Evolutionary conservation across 176 grass and related monocot species (phyloP).

Genomic region (Phragmites australis): DNA sequence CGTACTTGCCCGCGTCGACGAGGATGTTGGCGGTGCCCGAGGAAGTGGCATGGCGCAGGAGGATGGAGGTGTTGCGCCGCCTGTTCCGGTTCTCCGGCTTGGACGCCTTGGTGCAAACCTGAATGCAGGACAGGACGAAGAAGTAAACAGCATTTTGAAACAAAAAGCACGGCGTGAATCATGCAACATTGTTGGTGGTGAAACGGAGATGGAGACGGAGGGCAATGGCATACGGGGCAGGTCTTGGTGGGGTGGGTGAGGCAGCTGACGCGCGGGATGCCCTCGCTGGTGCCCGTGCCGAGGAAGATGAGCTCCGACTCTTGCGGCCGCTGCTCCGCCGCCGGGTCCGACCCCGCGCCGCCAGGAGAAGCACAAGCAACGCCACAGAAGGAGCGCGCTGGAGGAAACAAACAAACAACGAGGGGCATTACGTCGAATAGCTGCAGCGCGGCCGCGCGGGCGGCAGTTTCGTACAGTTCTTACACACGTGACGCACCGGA

Average conservation of each 20-base stretch:
- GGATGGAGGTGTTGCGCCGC: constrained; percentile 84
- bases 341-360: background rate
- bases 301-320: constrained; percentile 90
- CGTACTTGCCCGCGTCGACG: constrained; percentile 90
- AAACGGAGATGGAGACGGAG: background rate
- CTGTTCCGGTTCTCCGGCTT: constrained; percentile 68
- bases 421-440: constrained; percentile 43
- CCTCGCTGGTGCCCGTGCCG: constrained; percentile 92
- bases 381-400: constrained; percentile 33
- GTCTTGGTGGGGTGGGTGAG: constrained; percentile 68
- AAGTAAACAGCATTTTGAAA: constrained; percentile 24
- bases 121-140: constrained; percentile 17
- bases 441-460: background rate
- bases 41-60: constrained; percentile 60
- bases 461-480: background rate
- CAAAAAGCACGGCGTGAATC: background rate
- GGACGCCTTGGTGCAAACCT: constrained; percentile 77
- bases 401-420: background rate
- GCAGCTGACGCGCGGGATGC: constrained; percentile 91
- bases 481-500: constrained; percentile 2
- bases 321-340: background rate
- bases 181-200: background rate
- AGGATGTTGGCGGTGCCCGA: constrained; percentile 71
- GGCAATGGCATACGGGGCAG: constrained; percentile 50
- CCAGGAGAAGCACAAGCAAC: background rate